Evolutionary conservation across 2,329 filamentous ascomycete genomes (phyloP).

Genomic region (Sporothrix brunneoviolacea): DNA sequence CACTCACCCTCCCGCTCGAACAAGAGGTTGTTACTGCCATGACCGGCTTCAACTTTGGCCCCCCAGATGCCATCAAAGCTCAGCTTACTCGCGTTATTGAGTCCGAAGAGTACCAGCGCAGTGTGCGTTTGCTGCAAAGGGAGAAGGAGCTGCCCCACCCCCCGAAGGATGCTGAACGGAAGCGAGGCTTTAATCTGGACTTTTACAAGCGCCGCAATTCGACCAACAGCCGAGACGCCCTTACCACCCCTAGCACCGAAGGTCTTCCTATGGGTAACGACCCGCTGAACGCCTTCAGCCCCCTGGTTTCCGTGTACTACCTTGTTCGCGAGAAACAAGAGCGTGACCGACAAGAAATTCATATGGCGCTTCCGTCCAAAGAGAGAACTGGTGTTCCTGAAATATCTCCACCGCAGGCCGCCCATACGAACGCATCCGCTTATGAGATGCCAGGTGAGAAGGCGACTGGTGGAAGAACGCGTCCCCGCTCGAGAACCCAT

Average conservation of each 20-base stretch:
- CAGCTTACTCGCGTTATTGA: conserved; percentile 83
- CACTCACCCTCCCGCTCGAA: conserved; percentile 78
- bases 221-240: conserved; percentile 77
- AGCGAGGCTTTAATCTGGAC: conserved; percentile 81
- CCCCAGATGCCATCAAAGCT: conserved; percentile 71
- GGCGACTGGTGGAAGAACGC: conserved; percentile 72
- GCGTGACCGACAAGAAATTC: conserved; percentile 54
- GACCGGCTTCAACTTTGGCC: conserved; percentile 96
- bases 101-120: conserved; percentile 88
- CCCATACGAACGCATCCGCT: conserved; percentile 76
- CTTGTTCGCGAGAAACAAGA: conserved; percentile 93
- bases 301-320: conserved; percentile 89
- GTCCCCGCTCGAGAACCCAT: conserved; percentile 84
- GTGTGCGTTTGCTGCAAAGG: conserved; percentile 62
- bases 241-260: conserved; percentile 78
- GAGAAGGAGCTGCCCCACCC: conserved; percentile 55
- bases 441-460: conserved; percentile 90
- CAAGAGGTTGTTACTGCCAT: conserved; percentile 80
- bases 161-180: conserved; percentile 67
- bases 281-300: conserved; percentile 87
- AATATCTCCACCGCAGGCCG: conserved; percentile 73
- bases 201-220: conserved; percentile 96
- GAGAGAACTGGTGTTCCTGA: conserved; percentile 59
- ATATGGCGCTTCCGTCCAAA: conserved; percentile 34
- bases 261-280: conserved; percentile 76